Evolutionary conservation across 148 eudicot species (phyloP), one percentile per base, ranked within the genome.

Genomic region (Vaccinium corymbosum): DNA sequence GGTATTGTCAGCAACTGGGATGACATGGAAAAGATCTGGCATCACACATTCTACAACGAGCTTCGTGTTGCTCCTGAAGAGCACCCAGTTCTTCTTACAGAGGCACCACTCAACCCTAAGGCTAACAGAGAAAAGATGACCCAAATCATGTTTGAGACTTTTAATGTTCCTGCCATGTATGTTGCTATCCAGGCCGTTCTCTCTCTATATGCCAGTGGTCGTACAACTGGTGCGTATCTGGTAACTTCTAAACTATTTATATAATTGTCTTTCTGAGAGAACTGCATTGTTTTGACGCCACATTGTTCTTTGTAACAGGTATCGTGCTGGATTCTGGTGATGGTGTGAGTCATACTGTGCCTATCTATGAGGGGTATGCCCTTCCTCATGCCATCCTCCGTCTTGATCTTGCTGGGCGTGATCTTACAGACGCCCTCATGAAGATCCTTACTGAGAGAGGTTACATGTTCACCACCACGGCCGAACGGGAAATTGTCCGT

Each of bases 401-500:
- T n/a, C 70, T 85, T 20, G 84, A 82, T 27, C 84, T 85, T 73
- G 89, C 89, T 59, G 89, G 87, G 19, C 87, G 85, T 71, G 86
- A 85, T 16, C 83, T 87, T 1, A 84, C 86, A n/a, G 86, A 84
- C 71, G 76, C 86, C 71, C 79, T 86, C 59, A 79, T 86, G 85
- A 86, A 85, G 84, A 86, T 88, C 74, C 85, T 87, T 25, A 85
- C 87, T 13, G 89, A 87, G 59, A 87, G 89, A 75, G 89, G 87
- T 83, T 85, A 87, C 85, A 80, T 83, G 85, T 87, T 87, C 71
- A 87, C 89, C 53, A 87, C 89, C 56, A 82, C 87, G 1, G 89
- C 89, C 12, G 89, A 87, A 80, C 85, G 87, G 81, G 89, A 87
- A 87, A 85, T 85, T 83, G 86, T 83, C 38, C 87, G 87, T 81